phyloP scores from a whole-genome alignment of 176 grass and related monocot genomes.

The Poa pratensis region DNA sequence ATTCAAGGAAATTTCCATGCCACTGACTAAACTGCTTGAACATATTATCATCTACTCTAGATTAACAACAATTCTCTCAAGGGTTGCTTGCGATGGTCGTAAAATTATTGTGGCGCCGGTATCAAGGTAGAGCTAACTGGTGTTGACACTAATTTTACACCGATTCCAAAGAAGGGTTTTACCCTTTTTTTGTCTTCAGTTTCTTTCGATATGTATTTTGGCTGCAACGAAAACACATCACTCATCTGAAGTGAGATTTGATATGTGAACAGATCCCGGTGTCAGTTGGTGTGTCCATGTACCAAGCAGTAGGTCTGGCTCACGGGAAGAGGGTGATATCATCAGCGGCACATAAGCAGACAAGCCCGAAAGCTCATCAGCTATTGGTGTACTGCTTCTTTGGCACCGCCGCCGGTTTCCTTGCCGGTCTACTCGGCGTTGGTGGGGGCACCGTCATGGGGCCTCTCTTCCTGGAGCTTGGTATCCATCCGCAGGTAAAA shows the following conservation, averaged over 20 bases:
- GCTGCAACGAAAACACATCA: background rate
- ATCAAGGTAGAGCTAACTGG: too few relatives aligned
- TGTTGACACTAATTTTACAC: too few relatives aligned
- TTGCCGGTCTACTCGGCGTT: slow-evolving; percentile 72
- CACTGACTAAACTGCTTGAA: background rate
- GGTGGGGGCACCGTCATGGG: slow-evolving; percentile 89
- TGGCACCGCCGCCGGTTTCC: slow-evolving; percentile 59
- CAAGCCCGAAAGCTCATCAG: slow-evolving; percentile 44
- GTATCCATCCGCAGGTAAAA: slow-evolving; percentile 70
- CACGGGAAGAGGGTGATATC: slow-evolving; percentile 59
- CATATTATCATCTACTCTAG: background rate
- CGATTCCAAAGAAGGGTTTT: background rate
- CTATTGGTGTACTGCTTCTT: slow-evolving; percentile 53
- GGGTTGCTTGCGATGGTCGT: background rate
- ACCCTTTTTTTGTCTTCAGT: background rate
- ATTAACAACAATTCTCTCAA: background rate
- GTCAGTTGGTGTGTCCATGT: slow-evolving; percentile 22
- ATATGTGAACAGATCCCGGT: slow-evolving; percentile 6
- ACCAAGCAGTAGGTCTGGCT: slow-evolving; percentile 63
- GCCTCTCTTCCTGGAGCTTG: slow-evolving; percentile 77
- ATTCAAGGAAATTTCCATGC: slow-evolving; percentile 1
- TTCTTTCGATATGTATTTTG: background rate
- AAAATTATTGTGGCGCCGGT: background rate
- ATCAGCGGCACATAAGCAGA: slow-evolving; percentile 55
- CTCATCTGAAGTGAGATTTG: background rate